phyloP scores from a whole-genome alignment of 352 stramenopile genomes.

The Halophytophthora polymorphica region DNA sequence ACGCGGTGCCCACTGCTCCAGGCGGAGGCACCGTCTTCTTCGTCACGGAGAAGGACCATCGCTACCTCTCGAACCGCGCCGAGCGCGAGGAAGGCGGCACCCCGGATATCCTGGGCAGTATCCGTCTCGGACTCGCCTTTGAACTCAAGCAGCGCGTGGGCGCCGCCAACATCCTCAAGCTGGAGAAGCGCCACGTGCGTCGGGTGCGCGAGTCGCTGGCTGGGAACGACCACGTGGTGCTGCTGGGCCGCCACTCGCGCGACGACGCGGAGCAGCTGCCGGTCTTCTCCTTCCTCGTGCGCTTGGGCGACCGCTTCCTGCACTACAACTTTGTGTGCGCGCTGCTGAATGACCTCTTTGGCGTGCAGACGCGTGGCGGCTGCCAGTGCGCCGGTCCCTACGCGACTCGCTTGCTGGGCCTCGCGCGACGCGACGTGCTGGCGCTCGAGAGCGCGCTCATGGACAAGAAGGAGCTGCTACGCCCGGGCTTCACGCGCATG shows the following conservation, averaged over 20 bases:
- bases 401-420: constrained; percentile 89
- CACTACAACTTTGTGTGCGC: constrained; percentile 99
- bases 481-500: constrained; percentile 94
- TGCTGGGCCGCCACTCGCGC: constrained; percentile 75
- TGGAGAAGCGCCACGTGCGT: constrained; percentile 43
- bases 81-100: constrained; percentile 96
- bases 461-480: constrained; percentile 91
- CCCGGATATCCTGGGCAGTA: constrained; percentile 94
- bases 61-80: constrained; percentile 77
- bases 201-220: constrained; percentile 44
- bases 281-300: constrained; percentile 95
- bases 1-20: constrained; percentile 52
- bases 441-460: constrained; percentile 87
- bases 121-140: constrained; percentile 91
- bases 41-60: constrained; percentile 59
- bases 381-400: constrained; percentile 94
- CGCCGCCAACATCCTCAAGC: constrained; percentile 41
- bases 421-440: constrained; percentile 67
- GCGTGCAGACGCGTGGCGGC: constrained; percentile 79
- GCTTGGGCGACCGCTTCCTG: constrained; percentile 87
- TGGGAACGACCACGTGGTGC: constrained; percentile 65
- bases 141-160: constrained; percentile 88
- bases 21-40: constrained; percentile 60
- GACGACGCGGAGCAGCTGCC: constrained; percentile 63
- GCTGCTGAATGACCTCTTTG: constrained; percentile 98